Base-by-base conservation (phyloP, 2,329 filamentous ascomycete species). In the Cytospora chrysosperma region DNA sequence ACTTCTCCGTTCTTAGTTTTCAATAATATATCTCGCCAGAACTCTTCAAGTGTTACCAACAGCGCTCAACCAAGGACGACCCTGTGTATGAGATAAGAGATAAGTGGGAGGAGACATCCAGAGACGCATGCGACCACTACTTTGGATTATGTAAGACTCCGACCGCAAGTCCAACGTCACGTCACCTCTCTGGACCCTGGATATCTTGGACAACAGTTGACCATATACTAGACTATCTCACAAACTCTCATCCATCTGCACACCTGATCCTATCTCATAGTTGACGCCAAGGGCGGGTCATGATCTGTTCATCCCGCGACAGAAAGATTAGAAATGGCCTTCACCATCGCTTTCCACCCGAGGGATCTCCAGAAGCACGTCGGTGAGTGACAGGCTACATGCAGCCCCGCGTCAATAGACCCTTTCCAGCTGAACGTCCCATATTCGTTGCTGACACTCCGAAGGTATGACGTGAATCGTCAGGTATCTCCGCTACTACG, bases 401-500 rank as follows among this genome's bases (percentile, higher is more conserved):
- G 9, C 43, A 4, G 13, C 7, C 10, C 7, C 43, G 6, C 17
- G 7, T 21, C 21, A 4, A 47, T 1, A 47, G n/a, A 13, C 10
- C 8, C 43, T 10, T 19, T 9, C 40, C 19, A 10, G 17, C 19
- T n/a, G 19, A n/a, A n/a, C 21, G 21, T n/a, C n/a, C n/a, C n/a
- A n/a, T n/a, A n/a, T 13, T 19, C 26, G 15, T 15, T 7, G 8
- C 61, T 61, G 37, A 65, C 47, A 6, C n/a, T 15, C 3, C 7
- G 4, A 61, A 28, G 72, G 50, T 73, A 69, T 67, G 64, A 70
- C 8, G 59, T 60, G 26, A 75, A 74, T 52, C 68, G 65, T n/a
- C 37, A 61, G 5, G 26, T 34, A 8, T 75, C 73, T 2, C 72
- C 71, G 6, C 65, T 75, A 51, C 70, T 75, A 32, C 70, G 69